A percentile compares a stretch with the other conserved stretches of the same genome.
These are phyloP conservation scores for Microstroma glucosiphilum DNA, from an alignment of 1,284 basidiomycete species.

Conservation along the genomic window DNA sequence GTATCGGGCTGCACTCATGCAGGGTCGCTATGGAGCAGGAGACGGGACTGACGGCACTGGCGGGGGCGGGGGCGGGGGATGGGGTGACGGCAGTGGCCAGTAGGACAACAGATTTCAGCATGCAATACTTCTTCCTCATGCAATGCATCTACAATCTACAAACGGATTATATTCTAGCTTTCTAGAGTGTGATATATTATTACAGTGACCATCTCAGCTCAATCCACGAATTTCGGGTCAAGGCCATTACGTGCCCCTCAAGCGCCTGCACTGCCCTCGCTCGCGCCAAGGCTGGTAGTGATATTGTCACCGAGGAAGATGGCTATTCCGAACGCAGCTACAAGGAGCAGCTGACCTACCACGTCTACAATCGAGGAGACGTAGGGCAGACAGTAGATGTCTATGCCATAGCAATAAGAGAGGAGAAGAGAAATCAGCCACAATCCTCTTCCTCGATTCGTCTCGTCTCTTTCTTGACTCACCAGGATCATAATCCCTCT, in stretches of 20 bases:
- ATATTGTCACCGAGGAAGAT: conserved; percentile 11
- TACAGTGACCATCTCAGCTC: too few relatives aligned
- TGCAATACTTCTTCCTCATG: too few relatives aligned
- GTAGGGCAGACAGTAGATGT: conserved; percentile 81
- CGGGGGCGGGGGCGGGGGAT: not conserved
- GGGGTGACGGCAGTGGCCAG: not conserved
- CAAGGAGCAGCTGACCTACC: conserved; percentile 74
- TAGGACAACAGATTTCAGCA: not conserved
- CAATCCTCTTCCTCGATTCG: not conserved
- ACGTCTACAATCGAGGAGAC: conserved; percentile 86
- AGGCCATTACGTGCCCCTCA: too few relatives aligned
- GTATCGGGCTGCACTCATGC: not conserved
- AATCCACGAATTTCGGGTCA: too few relatives aligned
- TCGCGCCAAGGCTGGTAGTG: not conserved
- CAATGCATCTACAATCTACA: too few relatives aligned
- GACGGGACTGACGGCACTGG: not conserved
- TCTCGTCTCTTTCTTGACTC: conserved; percentile 10
- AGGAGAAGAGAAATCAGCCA: too few relatives aligned
- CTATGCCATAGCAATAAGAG: too few relatives aligned
- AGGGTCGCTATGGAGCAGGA: not conserved
- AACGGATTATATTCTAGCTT: too few relatives aligned
- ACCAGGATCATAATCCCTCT: conserved; percentile 75
- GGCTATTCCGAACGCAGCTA: conserved; percentile 54
- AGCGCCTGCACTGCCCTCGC: too few relatives aligned
- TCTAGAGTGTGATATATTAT: too few relatives aligned